Evolutionary conservation across 208 protist genomes (phyloP), one percentile per base, ranked within the genome.

Genomic region (Vickermania ingenoplastis): DNA sequence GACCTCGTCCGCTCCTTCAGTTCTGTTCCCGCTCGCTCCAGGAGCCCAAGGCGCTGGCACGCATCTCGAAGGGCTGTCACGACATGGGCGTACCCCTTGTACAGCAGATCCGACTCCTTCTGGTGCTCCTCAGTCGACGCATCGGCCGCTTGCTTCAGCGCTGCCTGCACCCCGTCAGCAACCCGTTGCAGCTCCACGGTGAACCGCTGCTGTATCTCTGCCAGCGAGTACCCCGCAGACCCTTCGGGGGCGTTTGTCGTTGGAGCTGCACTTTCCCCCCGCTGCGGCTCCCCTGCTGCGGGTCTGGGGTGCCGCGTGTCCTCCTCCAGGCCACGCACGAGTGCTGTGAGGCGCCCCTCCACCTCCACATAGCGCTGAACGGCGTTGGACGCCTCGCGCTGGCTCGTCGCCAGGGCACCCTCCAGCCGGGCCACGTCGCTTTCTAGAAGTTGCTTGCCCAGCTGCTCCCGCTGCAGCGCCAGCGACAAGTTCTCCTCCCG

Each of bases 131-230:
- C 36, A 45, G 36, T n/a, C 17, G 17, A 45, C 11, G 36, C 36
- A n/a, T 7, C 36, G 17, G 7, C 17, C 36, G 36, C 36, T 17
- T 45, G 11, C 17, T 45, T 7, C 36, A 45, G 17, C 17, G 36
- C 36, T 17, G 7, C 17, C 17, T 45, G 36, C 7, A 45, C 36
- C 7, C 36, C 17, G 36, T n/a, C 7, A 17, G 36, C 36, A 45
- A 45, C 36, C 7, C 36, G 36, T n/a, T 45, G 36, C 22, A 30
- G 21, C 41, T 64, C 31, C 65, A 73, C 62, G 22, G 25, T 24
- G 13, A 77, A 53, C 21, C 50, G 54, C 63, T 26, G 31, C 51
- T 68, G 66, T n/a, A 50, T 53, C 23, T 51, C 63, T 11, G 57
- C 69, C 51, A 27, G 36, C 36, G 36, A 45, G 36, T 45, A 7